Conservation (phyloP, 495 filamentous ascomycete genomes). For the Recurvomyces mirabilis region DNA sequence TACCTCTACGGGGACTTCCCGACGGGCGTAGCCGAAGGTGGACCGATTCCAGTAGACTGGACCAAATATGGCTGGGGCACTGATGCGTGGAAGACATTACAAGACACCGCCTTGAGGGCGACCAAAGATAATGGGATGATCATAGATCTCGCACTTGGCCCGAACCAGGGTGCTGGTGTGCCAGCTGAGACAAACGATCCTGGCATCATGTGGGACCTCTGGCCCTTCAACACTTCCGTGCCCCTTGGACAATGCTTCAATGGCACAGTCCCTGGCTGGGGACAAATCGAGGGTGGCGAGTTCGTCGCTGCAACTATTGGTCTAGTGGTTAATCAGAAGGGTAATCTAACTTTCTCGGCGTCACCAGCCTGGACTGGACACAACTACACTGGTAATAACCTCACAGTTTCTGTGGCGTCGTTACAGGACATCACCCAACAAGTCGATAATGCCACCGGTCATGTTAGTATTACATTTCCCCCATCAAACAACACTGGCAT, state of each 20-base stretch:
- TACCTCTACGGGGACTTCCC: constrained; percentile 32
- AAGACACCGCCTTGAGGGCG: constrained; percentile 31
- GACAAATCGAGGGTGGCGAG: constrained; percentile 24
- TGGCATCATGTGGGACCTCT: constrained; percentile 33
- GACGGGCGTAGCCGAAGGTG: too few species aligned
- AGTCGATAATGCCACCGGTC: constrained; percentile 3
- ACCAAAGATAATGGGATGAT: constrained; percentile 32
- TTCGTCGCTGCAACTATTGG: constrained; percentile 27
- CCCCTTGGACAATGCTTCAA: constrained; percentile 25
- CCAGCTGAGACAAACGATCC: constrained; percentile 29
- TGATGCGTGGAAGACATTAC: constrained; percentile 31
- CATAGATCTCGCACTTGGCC: constrained; percentile 41
- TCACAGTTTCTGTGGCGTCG: not conserved
- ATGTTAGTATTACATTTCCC: not conserved
- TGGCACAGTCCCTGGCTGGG: constrained; percentile 33
- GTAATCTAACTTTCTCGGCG: not conserved
- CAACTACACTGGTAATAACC: not conserved
- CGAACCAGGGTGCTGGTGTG: constrained; percentile 41
- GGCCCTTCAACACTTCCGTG: constrained; percentile 24
- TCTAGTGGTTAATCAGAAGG: constrained; percentile 14
- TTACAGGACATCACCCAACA: constrained; percentile 12
- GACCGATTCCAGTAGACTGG: constrained; percentile 32
- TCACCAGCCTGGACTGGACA: not conserved
- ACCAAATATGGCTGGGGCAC: constrained; percentile 39
- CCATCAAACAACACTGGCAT: constrained; percentile 5